Conservation (phyloP, 176 grass and related monocot species). For the Alopecurus myosuroides region DNA sequence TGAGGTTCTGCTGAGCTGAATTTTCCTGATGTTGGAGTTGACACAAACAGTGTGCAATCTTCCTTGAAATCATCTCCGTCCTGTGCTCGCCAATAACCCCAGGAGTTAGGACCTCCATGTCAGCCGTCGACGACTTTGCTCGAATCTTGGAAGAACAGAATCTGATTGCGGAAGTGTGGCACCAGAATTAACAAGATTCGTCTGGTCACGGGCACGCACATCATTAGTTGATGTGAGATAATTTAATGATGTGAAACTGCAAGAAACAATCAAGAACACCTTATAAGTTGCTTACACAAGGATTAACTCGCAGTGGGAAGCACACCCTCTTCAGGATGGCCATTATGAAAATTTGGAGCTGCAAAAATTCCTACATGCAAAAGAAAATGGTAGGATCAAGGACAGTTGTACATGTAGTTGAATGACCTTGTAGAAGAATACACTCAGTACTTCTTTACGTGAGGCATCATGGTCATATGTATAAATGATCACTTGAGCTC, state of each 20-base stretch:
- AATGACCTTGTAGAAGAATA: too few relatives aligned
- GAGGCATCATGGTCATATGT: too few relatives aligned
- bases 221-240: slow-evolving; percentile 13
- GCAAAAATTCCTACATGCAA: not conserved
- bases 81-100: slow-evolving; percentile 31
- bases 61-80: slow-evolving; percentile 31
- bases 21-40: slow-evolving; percentile 36
- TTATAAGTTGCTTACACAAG: not conserved
- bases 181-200: slow-evolving; percentile 14
- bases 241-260: slow-evolving; percentile 29
- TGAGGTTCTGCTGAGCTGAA: slow-evolving; percentile 19
- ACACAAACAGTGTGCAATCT: slow-evolving; percentile 29
- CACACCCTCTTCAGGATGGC: not conserved
- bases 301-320: not conserved
- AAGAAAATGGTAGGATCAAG: not conserved
- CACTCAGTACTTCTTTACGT: too few relatives aligned
- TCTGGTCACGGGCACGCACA: slow-evolving; percentile 16
- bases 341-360: not conserved
- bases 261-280: slow-evolving; percentile 5
- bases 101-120: slow-evolving; percentile 2
- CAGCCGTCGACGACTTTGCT: slow-evolving; percentile 11
- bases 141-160: slow-evolving; percentile 29
- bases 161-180: slow-evolving; percentile 18
- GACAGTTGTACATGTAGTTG: slow-evolving; percentile 5
- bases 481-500: too few relatives aligned